Evolutionary conservation across 257 asterid species (phyloP).

Genomic region (Buddleja alternifolia): DNA sequence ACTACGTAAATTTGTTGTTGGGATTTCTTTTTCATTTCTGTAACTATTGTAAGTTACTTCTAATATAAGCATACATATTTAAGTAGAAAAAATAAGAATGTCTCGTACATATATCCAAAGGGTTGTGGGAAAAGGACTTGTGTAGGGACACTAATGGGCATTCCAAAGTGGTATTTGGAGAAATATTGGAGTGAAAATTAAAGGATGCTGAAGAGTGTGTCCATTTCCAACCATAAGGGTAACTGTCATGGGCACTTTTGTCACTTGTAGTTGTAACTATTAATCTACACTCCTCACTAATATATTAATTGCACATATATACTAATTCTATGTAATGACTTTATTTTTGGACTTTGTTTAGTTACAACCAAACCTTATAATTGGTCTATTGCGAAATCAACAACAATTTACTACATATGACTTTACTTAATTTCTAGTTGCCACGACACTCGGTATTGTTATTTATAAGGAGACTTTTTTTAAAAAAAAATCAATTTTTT

Average conservation of each 20-base stretch:
- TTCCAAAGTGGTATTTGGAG: constrained; percentile 27
- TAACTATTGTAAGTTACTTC: too few relatives aligned
- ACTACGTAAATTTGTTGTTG: too few relatives aligned
- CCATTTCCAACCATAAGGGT: constrained; percentile 39
- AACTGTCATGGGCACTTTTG: constrained; percentile 38
- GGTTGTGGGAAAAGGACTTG: constrained; percentile 27
- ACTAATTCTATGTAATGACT: constrained; percentile 2
- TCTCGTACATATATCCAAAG: constrained; percentile 11
- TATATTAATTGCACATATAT: not conserved
- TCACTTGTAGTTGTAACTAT: constrained; percentile 10
- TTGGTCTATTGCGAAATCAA: constrained; percentile 20
- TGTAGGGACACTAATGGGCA: constrained; percentile 44
- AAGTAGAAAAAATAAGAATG: not conserved
- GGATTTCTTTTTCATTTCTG: too few relatives aligned
- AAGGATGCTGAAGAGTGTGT: constrained; percentile 24
- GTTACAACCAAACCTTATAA: constrained; percentile 21
- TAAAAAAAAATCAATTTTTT: too few relatives aligned
- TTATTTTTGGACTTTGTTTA: not conserved
- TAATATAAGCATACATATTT: too few relatives aligned
- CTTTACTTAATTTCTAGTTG: constrained; percentile 26
- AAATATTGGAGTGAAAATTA: constrained; percentile 22
- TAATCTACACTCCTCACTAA: constrained; percentile 20
- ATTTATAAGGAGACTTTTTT: not conserved
- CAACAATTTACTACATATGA: not conserved
- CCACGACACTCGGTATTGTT: constrained; percentile 19